Evolutionary conservation across 257 asterid species (phyloP), one percentile per base, ranked within the genome.

Genomic region (Scutellaria barbata): DNA sequence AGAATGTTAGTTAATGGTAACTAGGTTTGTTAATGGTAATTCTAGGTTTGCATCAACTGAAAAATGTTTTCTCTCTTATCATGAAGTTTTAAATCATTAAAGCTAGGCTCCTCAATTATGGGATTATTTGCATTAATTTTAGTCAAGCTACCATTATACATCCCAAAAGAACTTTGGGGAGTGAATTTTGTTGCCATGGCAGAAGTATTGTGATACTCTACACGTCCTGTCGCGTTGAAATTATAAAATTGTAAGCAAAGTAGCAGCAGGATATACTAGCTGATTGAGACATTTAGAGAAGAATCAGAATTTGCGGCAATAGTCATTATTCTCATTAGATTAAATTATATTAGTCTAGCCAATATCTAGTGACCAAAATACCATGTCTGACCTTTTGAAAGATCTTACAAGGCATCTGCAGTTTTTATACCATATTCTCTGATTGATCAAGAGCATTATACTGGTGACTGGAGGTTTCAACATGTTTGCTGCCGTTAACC

Each of bases 271-370:
- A 46, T 72, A 22, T 71, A 58, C 25, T 42, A 40, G 48, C 30
- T 55, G 35, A 30, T 30, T 30, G 68, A 42, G 71, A 52, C 39
- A 33, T 66, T 25, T 64, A 57, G 56, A 63, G 35, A 45, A 30
- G 45, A 75, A 43, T 12, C 33, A 22, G 59, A 12, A 45, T 41
- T 73, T 57, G 74, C 72, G 20, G 52, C 68, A 60, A 55, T 30
- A 69, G 51, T 45, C 54, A 61, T 61, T 20, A 48, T 42, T 22
- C 75, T 66, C 66, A 66, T 12, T 63, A 65, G 55, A 66, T 68
- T 10, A 52, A 56, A 43, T 63, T 30, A 8, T 46, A 30, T 61
- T 25, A 42, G 25, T 63, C 46, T 72, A 48, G 37, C 70, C 45
- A 46, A 71, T 62, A 69, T 61, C 60, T 54, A 63, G 71, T 62